Percentiles rank a stretch among this genome's conserved stretches.
Conservation (phyloP, 2,329 filamentous ascomycete genomes). For the Fusarium sp. region DNA sequence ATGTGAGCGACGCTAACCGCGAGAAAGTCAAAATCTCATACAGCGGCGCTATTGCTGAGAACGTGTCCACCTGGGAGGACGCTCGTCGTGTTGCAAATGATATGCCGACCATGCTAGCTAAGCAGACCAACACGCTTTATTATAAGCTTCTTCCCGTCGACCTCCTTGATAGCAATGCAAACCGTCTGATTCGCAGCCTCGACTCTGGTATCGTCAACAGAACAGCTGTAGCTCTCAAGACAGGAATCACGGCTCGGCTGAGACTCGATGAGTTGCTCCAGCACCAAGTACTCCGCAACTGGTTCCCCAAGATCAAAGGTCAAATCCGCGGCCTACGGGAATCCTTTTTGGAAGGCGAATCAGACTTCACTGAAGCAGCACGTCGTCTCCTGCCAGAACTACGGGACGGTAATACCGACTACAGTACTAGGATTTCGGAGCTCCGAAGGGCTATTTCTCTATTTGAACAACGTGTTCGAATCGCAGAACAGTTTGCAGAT, state of each 20-base stretch:
- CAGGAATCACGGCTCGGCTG: neutral
- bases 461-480: conserved; percentile 1
- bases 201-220: neutral
- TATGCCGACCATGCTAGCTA: conserved; percentile 1
- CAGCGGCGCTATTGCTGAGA: conserved; percentile 2
- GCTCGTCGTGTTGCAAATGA: neutral
- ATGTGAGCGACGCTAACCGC: neutral
- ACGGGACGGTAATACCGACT: conserved; percentile 2
- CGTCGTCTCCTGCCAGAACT: neutral
- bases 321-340: neutral
- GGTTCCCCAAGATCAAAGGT: neutral
- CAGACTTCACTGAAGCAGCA: neutral
- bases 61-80: conserved; percentile 5
- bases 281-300: neutral
- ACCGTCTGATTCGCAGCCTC: conserved; percentile 1
- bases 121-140: conserved; percentile 1
- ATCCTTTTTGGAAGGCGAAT: neutral
- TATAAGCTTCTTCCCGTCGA: neutral
- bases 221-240: conserved; percentile 1
- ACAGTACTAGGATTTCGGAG: neutral
- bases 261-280: neutral
- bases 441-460: neutral
- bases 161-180: neutral
- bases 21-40: conserved; percentile 5
- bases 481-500: conserved; percentile 2